Evolutionary conservation across 208 protist species (phyloP).

Genomic region (Leishmania gerbilli): DNA sequence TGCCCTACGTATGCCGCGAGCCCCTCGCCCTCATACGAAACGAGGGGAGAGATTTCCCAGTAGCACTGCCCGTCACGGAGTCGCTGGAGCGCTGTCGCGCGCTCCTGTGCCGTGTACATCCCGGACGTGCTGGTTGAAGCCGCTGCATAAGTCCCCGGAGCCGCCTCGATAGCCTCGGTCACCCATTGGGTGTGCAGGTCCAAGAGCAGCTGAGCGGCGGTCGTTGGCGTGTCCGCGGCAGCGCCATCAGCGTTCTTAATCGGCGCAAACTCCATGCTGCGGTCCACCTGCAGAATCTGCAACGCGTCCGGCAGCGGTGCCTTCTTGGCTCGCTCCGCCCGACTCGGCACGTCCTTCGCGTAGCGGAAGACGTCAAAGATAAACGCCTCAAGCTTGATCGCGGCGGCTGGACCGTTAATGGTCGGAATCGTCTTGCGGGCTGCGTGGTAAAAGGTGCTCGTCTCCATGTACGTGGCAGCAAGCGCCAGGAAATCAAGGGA

Average conservation of each 20-base stretch:
- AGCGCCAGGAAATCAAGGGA: conserved; percentile 71
- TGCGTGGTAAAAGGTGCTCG: conserved; percentile 88
- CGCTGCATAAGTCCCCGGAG: conserved; percentile 11
- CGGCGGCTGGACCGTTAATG: conserved; percentile 49
- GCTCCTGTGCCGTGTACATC: conserved; percentile 12
- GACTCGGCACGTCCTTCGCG: conserved; percentile 40
- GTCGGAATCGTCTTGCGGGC: conserved; percentile 96
- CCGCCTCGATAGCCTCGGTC: conserved; percentile 22
- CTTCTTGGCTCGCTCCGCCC: background rate
- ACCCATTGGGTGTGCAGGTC: conserved; percentile 78
- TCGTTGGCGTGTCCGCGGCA: conserved; percentile 82
- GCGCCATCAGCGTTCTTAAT: conserved; percentile 96
- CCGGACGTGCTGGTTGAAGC: background rate
- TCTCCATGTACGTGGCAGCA: conserved; percentile 53
- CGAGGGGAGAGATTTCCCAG: conserved; percentile 93
- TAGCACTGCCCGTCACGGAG: conserved; percentile 26
- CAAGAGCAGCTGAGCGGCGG: conserved; percentile 70
- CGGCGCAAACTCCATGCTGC: conserved; percentile 95
- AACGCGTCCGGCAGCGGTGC: conserved; percentile 37
- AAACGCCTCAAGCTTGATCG: conserved; percentile 98
- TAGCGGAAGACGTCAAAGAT: conserved; percentile 97
- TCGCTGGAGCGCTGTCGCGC: conserved; percentile 33
- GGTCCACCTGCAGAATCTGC: conserved; percentile 85
- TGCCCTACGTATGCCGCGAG: conserved; percentile 33
- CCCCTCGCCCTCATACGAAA: conserved; percentile 93